A percentile compares a stretch with the other conserved stretches of the same genome.
phyloP scores from a whole-genome alignment of 208 protist genomes.

The Porcisia hertigi region DNA sequence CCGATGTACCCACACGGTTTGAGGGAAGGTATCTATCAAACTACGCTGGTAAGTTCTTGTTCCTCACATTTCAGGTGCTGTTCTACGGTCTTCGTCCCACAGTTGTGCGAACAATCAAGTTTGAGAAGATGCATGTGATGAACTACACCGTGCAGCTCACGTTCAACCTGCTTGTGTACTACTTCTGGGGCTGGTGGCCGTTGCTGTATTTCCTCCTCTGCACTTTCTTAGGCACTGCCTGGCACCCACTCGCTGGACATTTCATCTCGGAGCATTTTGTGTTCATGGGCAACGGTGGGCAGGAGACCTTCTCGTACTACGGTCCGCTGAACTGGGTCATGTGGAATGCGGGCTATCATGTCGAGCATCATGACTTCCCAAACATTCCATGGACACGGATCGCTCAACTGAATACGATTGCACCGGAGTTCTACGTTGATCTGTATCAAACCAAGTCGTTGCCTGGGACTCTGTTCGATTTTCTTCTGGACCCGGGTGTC shows the following conservation, averaged over 20 bases:
- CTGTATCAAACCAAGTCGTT: conserved; percentile 80
- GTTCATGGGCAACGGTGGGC: conserved; percentile 63
- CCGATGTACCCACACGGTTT: conserved; percentile 82
- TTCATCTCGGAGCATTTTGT: conserved; percentile 95
- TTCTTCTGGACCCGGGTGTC: conserved; percentile 73
- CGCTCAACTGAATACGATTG: conserved; percentile 81
- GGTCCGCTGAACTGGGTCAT: conserved; percentile 89
- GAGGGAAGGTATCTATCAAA: conserved; percentile 76
- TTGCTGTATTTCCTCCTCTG: conserved; percentile 81
- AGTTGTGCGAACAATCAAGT: conserved; percentile 64
- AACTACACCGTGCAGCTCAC: conserved; percentile 56
- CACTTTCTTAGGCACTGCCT: conserved; percentile 78
- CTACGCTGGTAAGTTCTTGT: conserved; percentile 77
- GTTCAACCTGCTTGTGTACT: conserved; percentile 47
- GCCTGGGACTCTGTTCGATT: conserved; percentile 75
- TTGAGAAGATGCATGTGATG: conserved; percentile 53
- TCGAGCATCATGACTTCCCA: conserved; percentile 98
- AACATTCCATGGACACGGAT: conserved; percentile 92
- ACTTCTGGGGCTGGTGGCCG: conserved; percentile 57
- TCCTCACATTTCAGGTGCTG: conserved; percentile 86
- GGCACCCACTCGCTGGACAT: conserved; percentile 91
- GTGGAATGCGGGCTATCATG: conserved; percentile 97
- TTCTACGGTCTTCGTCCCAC: conserved; percentile 91
- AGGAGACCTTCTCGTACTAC: conserved; percentile 98
- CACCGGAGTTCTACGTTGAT: conserved; percentile 94